phyloP scores from a whole-genome alignment of 345 rosid species.

The Garcia nutans region DNA sequence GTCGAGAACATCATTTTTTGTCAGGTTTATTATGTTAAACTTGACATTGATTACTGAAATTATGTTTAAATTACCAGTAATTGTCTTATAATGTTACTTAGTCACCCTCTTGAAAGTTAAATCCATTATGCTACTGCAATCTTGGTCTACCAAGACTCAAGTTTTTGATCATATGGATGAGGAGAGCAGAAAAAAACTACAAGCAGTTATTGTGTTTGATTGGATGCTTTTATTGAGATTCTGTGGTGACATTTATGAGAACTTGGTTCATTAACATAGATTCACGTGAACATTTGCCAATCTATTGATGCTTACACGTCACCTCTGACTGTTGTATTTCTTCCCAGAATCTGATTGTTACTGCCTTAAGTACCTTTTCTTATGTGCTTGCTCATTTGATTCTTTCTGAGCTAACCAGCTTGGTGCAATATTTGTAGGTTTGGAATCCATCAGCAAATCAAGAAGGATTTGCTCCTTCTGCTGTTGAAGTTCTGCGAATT shows the following conservation, averaged over 20 bases:
- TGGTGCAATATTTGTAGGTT: constrained; percentile 39
- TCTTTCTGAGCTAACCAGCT: constrained; percentile 22
- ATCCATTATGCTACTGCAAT: constrained; percentile 8
- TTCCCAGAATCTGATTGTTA: neutral
- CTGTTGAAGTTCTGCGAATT: constrained; percentile 69
- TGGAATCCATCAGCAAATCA: constrained; percentile 68
- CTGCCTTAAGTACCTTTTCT: constrained; percentile 11
- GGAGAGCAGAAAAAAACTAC: neutral
- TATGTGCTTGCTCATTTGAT: neutral
- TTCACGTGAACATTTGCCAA: neutral
- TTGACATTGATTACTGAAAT: neutral
- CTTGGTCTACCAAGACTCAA: neutral
- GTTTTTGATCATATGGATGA: neutral
- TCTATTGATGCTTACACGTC: neutral
- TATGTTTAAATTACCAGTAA: neutral
- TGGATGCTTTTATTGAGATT: neutral
- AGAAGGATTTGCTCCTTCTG: constrained; percentile 81
- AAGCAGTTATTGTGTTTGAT: neutral
- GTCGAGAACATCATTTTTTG: neutral
- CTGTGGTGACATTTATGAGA: constrained; percentile 5
- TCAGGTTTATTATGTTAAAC: neutral
- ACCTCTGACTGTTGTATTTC: neutral
- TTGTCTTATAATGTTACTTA: neutral
- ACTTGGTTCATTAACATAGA: neutral
- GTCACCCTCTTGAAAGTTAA: neutral